phyloP scores from a whole-genome alignment of 1,284 basidiomycete species.

The Irpex sp. region DNA sequence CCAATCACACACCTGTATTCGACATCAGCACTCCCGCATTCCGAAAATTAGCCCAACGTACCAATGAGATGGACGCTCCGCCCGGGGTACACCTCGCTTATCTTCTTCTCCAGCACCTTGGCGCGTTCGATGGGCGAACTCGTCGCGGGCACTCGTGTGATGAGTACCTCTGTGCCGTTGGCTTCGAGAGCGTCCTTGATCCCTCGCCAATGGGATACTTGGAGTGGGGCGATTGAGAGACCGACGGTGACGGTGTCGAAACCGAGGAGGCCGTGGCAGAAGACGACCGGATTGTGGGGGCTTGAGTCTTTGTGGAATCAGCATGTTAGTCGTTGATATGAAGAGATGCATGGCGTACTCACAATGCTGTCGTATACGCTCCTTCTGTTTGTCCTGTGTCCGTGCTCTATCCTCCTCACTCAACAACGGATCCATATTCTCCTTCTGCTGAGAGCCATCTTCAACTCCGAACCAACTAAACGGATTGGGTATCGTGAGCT shows the following conservation, averaged over 20 bases:
- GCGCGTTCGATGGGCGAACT: constrained; percentile 85
- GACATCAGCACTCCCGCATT: constrained; percentile 27
- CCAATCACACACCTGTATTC: constrained; percentile 17
- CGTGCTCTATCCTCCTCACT: constrained; percentile 56
- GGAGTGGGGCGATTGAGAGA: constrained; percentile 70
- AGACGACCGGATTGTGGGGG: constrained; percentile 82
- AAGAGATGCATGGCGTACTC: constrained; percentile 24
- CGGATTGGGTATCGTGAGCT: constrained; percentile 18
- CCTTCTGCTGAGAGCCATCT: constrained; percentile 34
- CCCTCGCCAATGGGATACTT: constrained; percentile 93
- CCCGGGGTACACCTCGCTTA: constrained; percentile 78
- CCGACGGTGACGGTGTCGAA: constrained; percentile 79
- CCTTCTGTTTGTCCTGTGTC: constrained; percentile 49
- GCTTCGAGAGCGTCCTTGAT: constrained; percentile 88
- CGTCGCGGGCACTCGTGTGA: constrained; percentile 90
- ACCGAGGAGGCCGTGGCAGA: constrained; percentile 91
- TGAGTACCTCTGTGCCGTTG: constrained; percentile 87
- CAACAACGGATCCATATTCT: constrained; percentile 44
- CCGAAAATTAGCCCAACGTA: constrained; percentile 23
- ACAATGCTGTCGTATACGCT: constrained; percentile 70
- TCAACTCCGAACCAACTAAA: constrained; percentile 54
- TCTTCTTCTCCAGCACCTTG: constrained; percentile 77
- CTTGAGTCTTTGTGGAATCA: constrained; percentile 49
- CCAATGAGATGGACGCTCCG: constrained; percentile 86
- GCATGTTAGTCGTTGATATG: neutral